Conservation (phyloP, 345 rosid genomes). For the Rhizophora apiculata region DNA sequence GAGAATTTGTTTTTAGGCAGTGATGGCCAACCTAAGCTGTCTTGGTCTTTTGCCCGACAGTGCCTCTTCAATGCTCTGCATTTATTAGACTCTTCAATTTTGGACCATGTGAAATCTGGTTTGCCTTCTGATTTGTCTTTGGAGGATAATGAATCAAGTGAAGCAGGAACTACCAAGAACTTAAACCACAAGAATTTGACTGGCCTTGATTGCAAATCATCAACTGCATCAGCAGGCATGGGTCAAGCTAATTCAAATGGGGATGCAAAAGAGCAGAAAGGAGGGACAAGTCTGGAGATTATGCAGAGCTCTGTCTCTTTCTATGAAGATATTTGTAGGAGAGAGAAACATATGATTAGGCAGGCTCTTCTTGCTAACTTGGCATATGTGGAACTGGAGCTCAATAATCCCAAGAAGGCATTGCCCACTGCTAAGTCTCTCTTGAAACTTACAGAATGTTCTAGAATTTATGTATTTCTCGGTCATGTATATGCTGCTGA, state of each 20-base stretch:
- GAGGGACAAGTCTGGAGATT: conserved; percentile 62
- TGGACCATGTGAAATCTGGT: conserved; percentile 40
- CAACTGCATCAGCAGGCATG: conserved; percentile 34
- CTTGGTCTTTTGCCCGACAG: conserved; percentile 70
- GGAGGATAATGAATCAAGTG: conserved; percentile 49
- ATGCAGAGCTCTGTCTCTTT: conserved; percentile 56
- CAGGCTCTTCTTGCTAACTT: conserved; percentile 73
- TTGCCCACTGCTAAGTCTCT: conserved; percentile 64
- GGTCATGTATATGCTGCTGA: conserved; percentile 88
- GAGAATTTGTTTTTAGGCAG: conserved; percentile 33
- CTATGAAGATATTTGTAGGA: conserved; percentile 43
- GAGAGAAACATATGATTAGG: conserved; percentile 59
- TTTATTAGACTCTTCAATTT: conserved; percentile 50
- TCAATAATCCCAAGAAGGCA: conserved; percentile 82
- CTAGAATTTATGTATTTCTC: conserved; percentile 65
- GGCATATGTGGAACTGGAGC: conserved; percentile 81
- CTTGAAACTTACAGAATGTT: conserved; percentile 63
- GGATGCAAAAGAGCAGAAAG: conserved; percentile 72
- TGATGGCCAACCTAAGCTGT: conserved; percentile 62
- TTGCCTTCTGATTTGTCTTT: conserved; percentile 35
- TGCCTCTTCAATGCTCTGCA: conserved; percentile 76
- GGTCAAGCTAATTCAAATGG: conserved; percentile 58
- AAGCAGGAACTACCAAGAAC: conserved; percentile 29
- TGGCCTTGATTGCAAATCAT: conserved; percentile 37
- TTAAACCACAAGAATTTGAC: conserved; percentile 40